phyloP scores from a whole-genome alignment of 345 rosid genomes.

The Camelina neglecta region DNA sequence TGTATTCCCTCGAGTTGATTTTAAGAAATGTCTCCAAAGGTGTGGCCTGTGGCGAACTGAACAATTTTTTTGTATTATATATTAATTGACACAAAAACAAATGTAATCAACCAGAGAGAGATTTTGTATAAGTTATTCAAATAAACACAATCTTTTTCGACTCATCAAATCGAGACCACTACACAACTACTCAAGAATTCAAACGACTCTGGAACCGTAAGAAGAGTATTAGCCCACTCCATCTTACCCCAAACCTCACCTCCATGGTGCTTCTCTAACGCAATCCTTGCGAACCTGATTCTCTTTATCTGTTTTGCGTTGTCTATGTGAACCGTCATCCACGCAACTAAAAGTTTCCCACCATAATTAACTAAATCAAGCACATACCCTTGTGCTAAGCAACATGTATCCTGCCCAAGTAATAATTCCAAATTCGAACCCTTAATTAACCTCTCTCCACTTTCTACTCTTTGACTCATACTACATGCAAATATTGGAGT shows the following conservation, averaged over 20 bases:
- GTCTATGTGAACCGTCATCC: background rate
- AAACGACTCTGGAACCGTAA: too few relatives aligned
- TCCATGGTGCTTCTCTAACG: slow-evolving; percentile 1
- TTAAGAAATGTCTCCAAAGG: too few relatives aligned
- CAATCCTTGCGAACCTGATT: background rate
- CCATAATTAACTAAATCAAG: background rate
- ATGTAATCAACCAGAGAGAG: too few relatives aligned
- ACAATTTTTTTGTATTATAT: too few relatives aligned
- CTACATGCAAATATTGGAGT: background rate
- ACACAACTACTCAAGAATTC: too few relatives aligned
- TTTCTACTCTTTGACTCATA: background rate
- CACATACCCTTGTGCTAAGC: background rate
- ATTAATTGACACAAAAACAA: too few relatives aligned
- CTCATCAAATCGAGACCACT: too few relatives aligned
- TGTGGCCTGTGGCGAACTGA: too few relatives aligned
- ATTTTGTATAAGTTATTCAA: too few relatives aligned
- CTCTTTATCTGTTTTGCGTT: too few relatives aligned
- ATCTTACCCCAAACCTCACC: slow-evolving; percentile 6
- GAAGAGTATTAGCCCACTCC: background rate
- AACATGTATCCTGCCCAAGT: background rate
- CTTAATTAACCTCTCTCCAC: slow-evolving; percentile 9
- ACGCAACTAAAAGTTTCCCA: slow-evolving; percentile 15
- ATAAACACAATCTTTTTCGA: too few relatives aligned
- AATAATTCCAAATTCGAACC: background rate
- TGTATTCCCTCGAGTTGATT: too few relatives aligned